phyloP scores from a whole-genome alignment of 106 monocot species.

The Narthecium ossifragum region DNA sequence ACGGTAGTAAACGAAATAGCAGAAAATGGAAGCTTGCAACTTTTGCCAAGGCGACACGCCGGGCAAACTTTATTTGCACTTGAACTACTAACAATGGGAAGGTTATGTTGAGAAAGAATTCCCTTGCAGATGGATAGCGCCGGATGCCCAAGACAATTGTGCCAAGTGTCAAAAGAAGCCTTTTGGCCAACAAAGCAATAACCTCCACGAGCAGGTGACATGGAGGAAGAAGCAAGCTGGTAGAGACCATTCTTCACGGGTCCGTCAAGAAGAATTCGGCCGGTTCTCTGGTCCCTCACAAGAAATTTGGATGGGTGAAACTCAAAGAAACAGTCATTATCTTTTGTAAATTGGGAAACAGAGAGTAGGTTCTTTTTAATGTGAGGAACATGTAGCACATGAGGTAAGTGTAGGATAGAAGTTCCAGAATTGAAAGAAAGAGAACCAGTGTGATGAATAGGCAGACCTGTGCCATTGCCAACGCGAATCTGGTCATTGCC shows the following conservation, averaged over 20 bases:
- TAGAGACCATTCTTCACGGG: not conserved
- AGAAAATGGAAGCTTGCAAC: not conserved
- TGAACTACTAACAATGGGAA: not conserved
- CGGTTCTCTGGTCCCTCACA: not conserved
- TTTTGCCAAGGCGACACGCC: not conserved
- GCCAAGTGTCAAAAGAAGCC: not conserved
- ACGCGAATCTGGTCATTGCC: not conserved
- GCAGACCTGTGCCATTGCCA: slow-evolving; percentile 2
- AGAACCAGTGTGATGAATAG: not conserved
- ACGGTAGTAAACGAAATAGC: not conserved
- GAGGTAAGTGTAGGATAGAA: not conserved
- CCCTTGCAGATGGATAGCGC: not conserved
- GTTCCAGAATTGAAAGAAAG: not conserved
- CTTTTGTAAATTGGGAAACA: not conserved
- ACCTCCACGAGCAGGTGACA: not conserved
- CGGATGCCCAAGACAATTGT: not conserved
- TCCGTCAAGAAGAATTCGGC: not conserved
- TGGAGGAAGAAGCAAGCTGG: not conserved
- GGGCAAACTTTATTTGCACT: not conserved
- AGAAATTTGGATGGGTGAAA: not conserved
- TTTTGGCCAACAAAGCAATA: no score
- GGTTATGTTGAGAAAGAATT: not conserved
- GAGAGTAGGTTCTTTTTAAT: not conserved
- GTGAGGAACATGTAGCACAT: not conserved
- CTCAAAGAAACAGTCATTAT: slow-evolving; percentile 3